Evolutionary conservation across 2,329 filamentous ascomycete genomes (phyloP).

Genomic region (Ophiosphaerella herpotricha): DNA sequence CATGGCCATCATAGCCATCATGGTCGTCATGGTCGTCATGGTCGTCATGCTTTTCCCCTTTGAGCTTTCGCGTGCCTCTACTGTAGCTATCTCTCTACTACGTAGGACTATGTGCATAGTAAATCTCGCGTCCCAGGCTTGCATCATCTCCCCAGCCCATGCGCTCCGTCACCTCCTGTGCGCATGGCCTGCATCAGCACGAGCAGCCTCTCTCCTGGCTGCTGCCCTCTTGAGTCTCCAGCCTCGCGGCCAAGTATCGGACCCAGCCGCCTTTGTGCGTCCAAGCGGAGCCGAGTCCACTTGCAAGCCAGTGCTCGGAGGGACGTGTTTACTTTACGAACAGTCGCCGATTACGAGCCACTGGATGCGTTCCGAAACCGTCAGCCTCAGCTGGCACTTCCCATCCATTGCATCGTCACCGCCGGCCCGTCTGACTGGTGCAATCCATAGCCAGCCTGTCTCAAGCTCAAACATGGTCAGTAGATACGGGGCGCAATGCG

Average conservation of each 20-base stretch:
- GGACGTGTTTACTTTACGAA: constrained; percentile 34
- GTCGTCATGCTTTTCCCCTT: constrained; percentile 30
- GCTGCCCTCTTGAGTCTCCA: constrained; percentile 35
- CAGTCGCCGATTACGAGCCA: constrained; percentile 32
- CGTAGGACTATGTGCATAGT: too few relatives aligned
- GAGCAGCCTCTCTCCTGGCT: constrained; percentile 8
- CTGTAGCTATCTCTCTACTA: not conserved
- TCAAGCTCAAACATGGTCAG: constrained; percentile 22
- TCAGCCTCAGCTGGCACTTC: constrained; percentile 17
- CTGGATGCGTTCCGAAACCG: constrained; percentile 26
- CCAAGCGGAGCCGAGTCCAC: constrained; percentile 28
- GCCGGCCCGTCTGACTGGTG: constrained; percentile 8
- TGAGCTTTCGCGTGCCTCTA: not conserved
- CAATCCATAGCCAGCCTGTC: constrained; percentile 11
- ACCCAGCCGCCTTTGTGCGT: constrained; percentile 32
- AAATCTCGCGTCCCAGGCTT: not conserved
- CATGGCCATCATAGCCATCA: too few relatives aligned
- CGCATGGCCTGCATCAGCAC: constrained; percentile 21
- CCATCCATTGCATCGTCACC: constrained; percentile 15
- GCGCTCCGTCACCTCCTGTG: constrained; percentile 9
- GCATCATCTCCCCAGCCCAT: constrained; percentile 12
- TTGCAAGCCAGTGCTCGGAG: constrained; percentile 33
- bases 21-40: constrained; percentile 1
- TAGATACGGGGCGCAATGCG: constrained; percentile 11
- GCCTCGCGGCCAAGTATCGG: constrained; percentile 35